phyloP scores from a whole-genome alignment of 208 protist species.

The Kentomonas sorsogonicus region DNA sequence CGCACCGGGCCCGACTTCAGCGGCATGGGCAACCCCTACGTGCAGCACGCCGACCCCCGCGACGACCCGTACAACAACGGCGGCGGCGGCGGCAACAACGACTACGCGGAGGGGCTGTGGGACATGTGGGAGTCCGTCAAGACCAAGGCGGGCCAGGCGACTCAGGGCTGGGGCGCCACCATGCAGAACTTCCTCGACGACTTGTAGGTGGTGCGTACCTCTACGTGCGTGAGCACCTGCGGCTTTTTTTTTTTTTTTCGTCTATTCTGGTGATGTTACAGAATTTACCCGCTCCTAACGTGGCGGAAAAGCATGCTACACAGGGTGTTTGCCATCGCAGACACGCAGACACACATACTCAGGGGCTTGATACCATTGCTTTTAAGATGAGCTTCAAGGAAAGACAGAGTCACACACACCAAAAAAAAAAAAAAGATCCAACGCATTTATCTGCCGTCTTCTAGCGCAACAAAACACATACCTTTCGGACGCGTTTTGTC shows the following conservation, averaged over 20 bases:
- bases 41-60: conserved; percentile 3
- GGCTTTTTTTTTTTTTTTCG: conserved; percentile 9
- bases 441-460: no score
- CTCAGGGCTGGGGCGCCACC: conserved; percentile 24
- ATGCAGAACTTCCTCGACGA: conserved; percentile 47
- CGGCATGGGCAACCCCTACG: conserved; percentile 39
- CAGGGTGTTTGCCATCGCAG: no score
- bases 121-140: conserved; percentile 28
- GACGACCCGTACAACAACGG: conserved; percentile 2
- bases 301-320: no score
- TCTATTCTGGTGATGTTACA: not conserved
- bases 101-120: conserved; percentile 28
- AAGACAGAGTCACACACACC: not conserved
- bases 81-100: conserved; percentile 12
- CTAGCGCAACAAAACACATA: conserved; percentile 1
- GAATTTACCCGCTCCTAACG: no score
- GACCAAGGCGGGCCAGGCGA: conserved; percentile 19
- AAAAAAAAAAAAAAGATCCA: conserved; percentile 7
- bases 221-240: not conserved
- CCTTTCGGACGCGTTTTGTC: not conserved
- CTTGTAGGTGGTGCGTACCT: conserved; percentile 13
- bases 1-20: conserved; percentile 39
- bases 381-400: not conserved
- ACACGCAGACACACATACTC: not conserved
- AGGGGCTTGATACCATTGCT: not conserved